Conservation (phyloP, 345 rosid species). For the Ceriops zippeliana region DNA sequence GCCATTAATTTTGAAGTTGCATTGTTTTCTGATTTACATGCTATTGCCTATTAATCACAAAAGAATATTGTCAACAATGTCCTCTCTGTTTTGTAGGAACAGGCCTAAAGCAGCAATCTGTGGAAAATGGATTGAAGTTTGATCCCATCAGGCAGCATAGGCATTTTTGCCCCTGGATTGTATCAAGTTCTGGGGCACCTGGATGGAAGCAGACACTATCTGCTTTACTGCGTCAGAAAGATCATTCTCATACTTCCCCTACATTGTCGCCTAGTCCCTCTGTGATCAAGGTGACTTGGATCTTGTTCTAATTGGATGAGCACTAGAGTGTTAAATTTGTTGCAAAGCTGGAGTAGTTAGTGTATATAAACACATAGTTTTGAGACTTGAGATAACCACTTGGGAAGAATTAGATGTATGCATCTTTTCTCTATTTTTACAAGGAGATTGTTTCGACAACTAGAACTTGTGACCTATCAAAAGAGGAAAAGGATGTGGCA, state of each 20-base stretch:
- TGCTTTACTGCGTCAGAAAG: conserved; percentile 58
- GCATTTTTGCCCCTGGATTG: conserved; percentile 95
- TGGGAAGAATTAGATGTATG: too few species aligned
- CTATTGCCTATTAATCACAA: conserved; percentile 9
- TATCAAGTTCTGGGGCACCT: conserved; percentile 49
- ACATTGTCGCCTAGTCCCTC: conserved; percentile 36
- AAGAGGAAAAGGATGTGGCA: too few species aligned
- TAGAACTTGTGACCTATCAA: too few species aligned
- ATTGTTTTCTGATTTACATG: conserved; percentile 4
- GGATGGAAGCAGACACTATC: conserved; percentile 84
- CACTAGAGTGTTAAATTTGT: not conserved
- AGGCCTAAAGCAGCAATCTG: conserved; percentile 18
- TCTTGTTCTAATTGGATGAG: not conserved
- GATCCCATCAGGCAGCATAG: conserved; percentile 91
- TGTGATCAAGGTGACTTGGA: conserved; percentile 51
- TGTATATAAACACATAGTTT: not conserved
- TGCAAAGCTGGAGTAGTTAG: not conserved
- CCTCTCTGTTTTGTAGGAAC: conserved; percentile 35
- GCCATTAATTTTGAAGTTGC: conserved; percentile 7
- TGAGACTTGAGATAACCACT: not conserved
- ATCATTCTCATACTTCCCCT: conserved; percentile 38
- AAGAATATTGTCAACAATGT: conserved; percentile 7
- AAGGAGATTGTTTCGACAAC: too few species aligned
- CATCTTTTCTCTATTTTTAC: too few species aligned
- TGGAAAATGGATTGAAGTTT: conserved; percentile 58